Base-by-base conservation (phyloP, 2,329 filamentous ascomycete genomes). In the Phyllosticta citribraziliensis region DNA sequence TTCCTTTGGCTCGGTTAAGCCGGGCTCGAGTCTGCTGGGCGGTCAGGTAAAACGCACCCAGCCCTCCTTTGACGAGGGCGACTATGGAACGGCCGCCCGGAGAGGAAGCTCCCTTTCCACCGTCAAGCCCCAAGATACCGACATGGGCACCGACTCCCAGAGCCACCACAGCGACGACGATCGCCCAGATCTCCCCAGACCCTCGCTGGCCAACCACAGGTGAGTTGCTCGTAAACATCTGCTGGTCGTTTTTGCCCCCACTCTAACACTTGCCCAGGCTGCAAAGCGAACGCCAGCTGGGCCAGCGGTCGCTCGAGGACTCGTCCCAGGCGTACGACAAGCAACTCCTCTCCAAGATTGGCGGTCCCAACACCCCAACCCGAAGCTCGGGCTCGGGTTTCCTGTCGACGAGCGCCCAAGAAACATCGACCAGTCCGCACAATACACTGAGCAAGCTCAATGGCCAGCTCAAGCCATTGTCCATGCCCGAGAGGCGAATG, bases 251-350 rank as follows among this genome's bases (percentile, higher is more conserved):
- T 17, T 19, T 57, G 22, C 19, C 22, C 24, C 22, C 52, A 55
- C 25, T 30, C 56, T 55, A 50, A 61, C 25, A 19, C 33, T n/a
- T 35, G 35, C 25, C 64, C 69, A 84, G 82, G 68, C 73, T 85
- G 60, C 82, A 83, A 65, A 83, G 83, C 67, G 83, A 85, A 70
- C 77, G 77, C 57, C 80, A 84, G 64, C 77, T 85, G 55, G 84
- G 83, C 55, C 78, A 81, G 64, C 76, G 80, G 64, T 80, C 82
- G 55, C 78, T 84, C 51, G 79, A 83, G 65, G 79, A 77, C 61
- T 84, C 82, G 2, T 84, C 82, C 24, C 81, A 85, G 67, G 82
- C 80, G 33, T 86, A 86, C 70, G 84, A 86, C 67, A 81, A 85
- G 69, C 81, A 84, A 64, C 72, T 86, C 12, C 72, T 86, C 25